Evolutionary conservation across 2,329 filamentous ascomycete species (phyloP), one percentile per base, ranked within the genome.

Genomic region (Xylaria sp.): DNA sequence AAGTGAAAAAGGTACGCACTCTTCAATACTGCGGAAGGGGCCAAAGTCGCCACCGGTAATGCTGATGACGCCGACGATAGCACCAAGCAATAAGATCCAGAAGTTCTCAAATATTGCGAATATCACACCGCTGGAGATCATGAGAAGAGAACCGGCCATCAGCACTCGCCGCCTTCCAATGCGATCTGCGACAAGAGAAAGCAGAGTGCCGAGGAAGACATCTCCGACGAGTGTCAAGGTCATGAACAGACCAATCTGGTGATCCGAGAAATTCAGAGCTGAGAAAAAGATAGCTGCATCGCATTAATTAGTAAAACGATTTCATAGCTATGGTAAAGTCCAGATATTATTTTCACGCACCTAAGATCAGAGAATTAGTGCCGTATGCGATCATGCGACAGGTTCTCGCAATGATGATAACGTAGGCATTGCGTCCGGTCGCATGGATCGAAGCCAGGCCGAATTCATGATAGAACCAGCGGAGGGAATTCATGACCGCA

Each of bases 11-110:
- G n/a, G 30, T 46, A 59, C 70, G 44, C 46, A 71, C 75, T 89
- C 85, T 68, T 89, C 86, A 37, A 89, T 83, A 2, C 83, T 83
- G 44, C 85, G 76, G 65, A 89, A 89, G 0, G 86, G 86, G 0
- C 86, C 86, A 68, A 88, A 87, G 64, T 89, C 86, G 13, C 83
- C 81, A 5, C 86, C 86, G 1, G 76, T 85, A 0, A 84, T 80
- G 69, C 81, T 85, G 55, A 87, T 80, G 3, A 87, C 83, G 1
- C 85, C 84, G 2, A 85, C 73, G 2, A 87, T 77, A 0, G 83
- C 83, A 0, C 84, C 84, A 0, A 77, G 64, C 2, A 87, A 71
- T 4, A 87, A 71, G 11, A 84, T 71, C 83, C 83, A 87, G 65
- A 80, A 88, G 60, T 82, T 82, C 23, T 81, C 80, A 59, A 77